Base-by-base conservation (phyloP, 176 grass and related monocot species). In the Pontederia paniculata region DNA sequence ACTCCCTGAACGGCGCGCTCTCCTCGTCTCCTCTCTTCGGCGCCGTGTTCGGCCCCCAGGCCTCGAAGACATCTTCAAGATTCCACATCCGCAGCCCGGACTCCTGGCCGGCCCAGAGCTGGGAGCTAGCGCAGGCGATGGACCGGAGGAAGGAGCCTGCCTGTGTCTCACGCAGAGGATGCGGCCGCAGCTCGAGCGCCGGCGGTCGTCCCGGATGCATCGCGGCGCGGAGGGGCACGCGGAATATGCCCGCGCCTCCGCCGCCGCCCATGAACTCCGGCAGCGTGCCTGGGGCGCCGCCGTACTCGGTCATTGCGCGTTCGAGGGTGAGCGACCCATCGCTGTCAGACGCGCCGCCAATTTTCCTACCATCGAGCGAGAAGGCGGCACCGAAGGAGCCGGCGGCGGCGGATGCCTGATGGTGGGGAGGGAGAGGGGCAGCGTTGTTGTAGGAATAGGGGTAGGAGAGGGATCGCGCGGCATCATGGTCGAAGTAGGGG, bases 111-210 rank as follows among this genome's bases (percentile, higher is more conserved):
- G 90, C 79, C 90, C 90, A 89, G 12, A 86, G 81, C 74, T 83
- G 82, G 10, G 20, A 75, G 23, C 6, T 48, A 51, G 17, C 68
- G 46, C 21, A 77, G 18, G 62, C 79, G 49, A 96, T 77, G 15
- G 79, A 72, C 48, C 89, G 55, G 54, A 95, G 89, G 63, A 95
- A 95, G 0, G 81, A 89, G 0, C 89, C 89, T 5, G 70, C 89
- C 68, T 95, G 89, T 65, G 85, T 95, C 70, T 95, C 89, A 8
- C 89, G 76, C 20, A 89, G 82, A n/a, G 85, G 89, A 50, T 95
- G 81, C 0, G 85, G 89, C 1, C 85, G 76, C 12, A 95, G 46
- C 74, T 95, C 81, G 76, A 95, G 67, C 44, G 81, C 62, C 15
- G 89, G 76, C 44, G 81, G 89, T 16, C 85, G 85, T 53, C 48